A percentile compares a stretch with the other conserved stretches of the same genome.
These are phyloP conservation scores for Rhodotorula glutinis DNA, from an alignment of 1,284 basidiomycete genomes.

Conservation along the genomic window DNA sequence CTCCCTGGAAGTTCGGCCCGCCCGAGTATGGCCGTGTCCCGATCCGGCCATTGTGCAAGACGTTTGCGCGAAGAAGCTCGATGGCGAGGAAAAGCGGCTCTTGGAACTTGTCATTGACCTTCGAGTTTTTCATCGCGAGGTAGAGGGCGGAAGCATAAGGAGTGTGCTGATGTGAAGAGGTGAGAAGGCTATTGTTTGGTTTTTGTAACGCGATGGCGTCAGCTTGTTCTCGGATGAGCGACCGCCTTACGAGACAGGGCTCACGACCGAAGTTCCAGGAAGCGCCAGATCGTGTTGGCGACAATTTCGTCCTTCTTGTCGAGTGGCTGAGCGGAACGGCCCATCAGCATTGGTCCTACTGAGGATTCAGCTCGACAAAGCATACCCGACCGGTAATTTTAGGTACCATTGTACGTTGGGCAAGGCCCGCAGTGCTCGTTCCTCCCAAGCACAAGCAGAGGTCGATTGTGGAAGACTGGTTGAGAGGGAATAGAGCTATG, in stretches of 20 bases:
- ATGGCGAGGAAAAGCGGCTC: conserved; percentile 90
- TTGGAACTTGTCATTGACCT: conserved; percentile 96
- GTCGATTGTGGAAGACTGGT: conserved; percentile 91
- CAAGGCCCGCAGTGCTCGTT: conserved; percentile 72
- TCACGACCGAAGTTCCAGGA: conserved; percentile 90
- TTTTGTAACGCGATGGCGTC: background rate
- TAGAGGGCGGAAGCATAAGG: conserved; percentile 86
- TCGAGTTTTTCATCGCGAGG: conserved; percentile 68
- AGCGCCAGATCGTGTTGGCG: conserved; percentile 96
- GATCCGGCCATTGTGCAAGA: conserved; percentile 91
- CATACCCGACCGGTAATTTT: conserved; percentile 55
- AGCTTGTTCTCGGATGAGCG: background rate
- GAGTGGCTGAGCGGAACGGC: conserved; percentile 53
- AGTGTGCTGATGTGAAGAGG: conserved; percentile 79
- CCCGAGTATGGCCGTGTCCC: conserved; percentile 84
- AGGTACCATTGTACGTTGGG: conserved; percentile 62
- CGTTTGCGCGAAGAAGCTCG: conserved; percentile 87
- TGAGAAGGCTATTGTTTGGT: conserved; percentile 70
- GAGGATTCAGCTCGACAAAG: no score
- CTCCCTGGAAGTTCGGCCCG: conserved; percentile 89
- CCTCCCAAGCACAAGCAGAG: conserved; percentile 92
- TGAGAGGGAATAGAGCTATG: background rate
- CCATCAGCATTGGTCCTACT: conserved; percentile 32
- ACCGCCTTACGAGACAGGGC: conserved; percentile 41
- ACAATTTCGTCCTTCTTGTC: conserved; percentile 99